phyloP scores from a whole-genome alignment of 2,329 filamentous ascomycete genomes.

The Fusarium sp. region DNA sequence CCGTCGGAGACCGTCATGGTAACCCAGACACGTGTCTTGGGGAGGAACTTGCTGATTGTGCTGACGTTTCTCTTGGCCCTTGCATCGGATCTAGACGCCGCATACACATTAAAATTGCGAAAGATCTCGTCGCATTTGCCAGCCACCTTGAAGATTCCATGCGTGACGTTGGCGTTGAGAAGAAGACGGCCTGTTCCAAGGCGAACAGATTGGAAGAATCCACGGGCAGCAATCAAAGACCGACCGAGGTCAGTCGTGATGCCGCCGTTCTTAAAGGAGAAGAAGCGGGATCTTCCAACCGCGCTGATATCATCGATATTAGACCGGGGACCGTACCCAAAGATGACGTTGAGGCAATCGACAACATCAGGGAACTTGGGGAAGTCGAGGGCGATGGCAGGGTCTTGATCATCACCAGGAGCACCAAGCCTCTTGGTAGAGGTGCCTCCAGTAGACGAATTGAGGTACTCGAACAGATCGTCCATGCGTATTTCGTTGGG shows the following conservation, averaged over 20 bases:
- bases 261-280: slow-evolving; percentile 50
- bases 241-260: slow-evolving; percentile 45
- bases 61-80: slow-evolving; percentile 33
- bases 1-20: slow-evolving; percentile 46
- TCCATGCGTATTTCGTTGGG: slow-evolving; percentile 51
- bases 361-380: slow-evolving; percentile 59
- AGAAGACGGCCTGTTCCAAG: slow-evolving; percentile 62
- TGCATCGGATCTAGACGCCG: slow-evolving; percentile 15
- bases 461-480: slow-evolving; percentile 55
- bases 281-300: slow-evolving; percentile 59
- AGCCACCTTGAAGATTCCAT: slow-evolving; percentile 59
- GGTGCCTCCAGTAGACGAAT: slow-evolving; percentile 51
- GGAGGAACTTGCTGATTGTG: slow-evolving; percentile 49
- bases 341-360: slow-evolving; percentile 61
- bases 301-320: slow-evolving; percentile 48
- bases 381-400: slow-evolving; percentile 45
- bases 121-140: slow-evolving; percentile 51
- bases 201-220: slow-evolving; percentile 64
- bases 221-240: slow-evolving; percentile 55
- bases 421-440: slow-evolving; percentile 39
- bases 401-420: slow-evolving; percentile 7
- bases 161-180: slow-evolving; percentile 63
- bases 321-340: slow-evolving; percentile 55
- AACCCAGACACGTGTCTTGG: slow-evolving; percentile 50
- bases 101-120: slow-evolving; percentile 30